Conservation (phyloP, 345 rosid species). For the Viola odorata region DNA sequence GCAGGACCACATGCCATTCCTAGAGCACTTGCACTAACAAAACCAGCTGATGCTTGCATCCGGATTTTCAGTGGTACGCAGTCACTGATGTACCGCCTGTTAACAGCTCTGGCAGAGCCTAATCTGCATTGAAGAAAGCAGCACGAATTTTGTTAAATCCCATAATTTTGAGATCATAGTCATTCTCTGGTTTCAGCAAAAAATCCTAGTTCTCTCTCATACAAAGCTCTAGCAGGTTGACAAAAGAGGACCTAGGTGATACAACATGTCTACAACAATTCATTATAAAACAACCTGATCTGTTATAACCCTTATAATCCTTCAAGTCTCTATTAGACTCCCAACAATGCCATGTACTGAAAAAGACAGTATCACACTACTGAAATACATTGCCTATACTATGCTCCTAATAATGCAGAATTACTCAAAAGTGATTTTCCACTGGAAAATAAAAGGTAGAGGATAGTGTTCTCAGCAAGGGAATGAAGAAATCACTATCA, state of each 20-base stretch:
- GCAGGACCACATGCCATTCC: slow-evolving; percentile 99
- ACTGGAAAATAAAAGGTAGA: too few relatives aligned
- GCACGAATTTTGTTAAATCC: not conserved
- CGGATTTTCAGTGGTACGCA: slow-evolving; percentile 86
- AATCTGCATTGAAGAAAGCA: slow-evolving; percentile 48
- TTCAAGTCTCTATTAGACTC: not conserved
- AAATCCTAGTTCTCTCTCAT: not conserved
- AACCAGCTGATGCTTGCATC: slow-evolving; percentile 98
- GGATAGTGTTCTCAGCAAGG: too few relatives aligned
- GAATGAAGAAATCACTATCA: too few relatives aligned
- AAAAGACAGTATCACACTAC: too few relatives aligned
- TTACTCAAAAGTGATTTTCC: too few relatives aligned
- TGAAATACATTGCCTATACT: too few relatives aligned
- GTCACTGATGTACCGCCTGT: slow-evolving; percentile 93
- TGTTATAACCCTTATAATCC: too few relatives aligned
- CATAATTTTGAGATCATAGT: not conserved
- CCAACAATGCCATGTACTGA: not conserved
- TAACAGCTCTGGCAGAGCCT: slow-evolving; percentile 99
- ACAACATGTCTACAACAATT: not conserved
- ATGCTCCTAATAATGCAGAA: too few relatives aligned
- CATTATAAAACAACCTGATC: too few relatives aligned
- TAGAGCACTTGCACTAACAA: slow-evolving; percentile 99
- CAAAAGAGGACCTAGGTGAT: not conserved
- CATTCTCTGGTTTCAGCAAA: too few relatives aligned
- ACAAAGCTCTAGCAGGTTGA: not conserved